A percentile compares a stretch with the other conserved stretches of the same genome.
These are phyloP conservation scores for Geum urbanum DNA, from an alignment of 306 rosid species.

Conservation along the genomic window DNA sequence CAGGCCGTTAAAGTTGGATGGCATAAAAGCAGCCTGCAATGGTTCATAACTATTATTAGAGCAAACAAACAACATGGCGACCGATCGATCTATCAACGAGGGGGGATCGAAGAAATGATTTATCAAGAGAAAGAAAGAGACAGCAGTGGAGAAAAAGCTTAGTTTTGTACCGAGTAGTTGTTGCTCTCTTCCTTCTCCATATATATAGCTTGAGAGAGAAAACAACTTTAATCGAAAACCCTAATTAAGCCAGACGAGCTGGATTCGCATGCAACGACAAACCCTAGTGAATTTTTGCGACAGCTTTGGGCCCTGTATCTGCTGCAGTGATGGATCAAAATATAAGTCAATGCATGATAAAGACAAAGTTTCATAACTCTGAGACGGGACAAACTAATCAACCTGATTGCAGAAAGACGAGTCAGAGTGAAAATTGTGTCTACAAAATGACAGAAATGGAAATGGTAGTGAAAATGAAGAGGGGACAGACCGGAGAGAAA, in stretches of 20 bases:
- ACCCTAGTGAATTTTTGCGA: constrained; percentile 27
- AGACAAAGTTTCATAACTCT: neutral
- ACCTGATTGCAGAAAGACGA: neutral
- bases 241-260: constrained; percentile 14
- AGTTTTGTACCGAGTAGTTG: constrained; percentile 56
- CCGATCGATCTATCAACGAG: neutral
- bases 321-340: constrained; percentile 4
- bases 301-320: constrained; percentile 38
- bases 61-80: constrained; percentile 38
- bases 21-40: constrained; percentile 52
- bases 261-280: constrained; percentile 28
- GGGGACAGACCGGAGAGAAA: neutral
- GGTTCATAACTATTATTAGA: constrained; percentile 29
- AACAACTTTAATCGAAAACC: constrained; percentile 37
- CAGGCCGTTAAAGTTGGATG: constrained; percentile 41
- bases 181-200: constrained; percentile 68
- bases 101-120: constrained; percentile 23
- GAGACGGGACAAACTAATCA: neutral
- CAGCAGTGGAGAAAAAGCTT: constrained; percentile 2
- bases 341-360: neutral
- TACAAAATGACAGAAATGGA: neutral
- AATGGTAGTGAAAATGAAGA: neutral
- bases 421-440: neutral
- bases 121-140: constrained; percentile 21
- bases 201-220: constrained; percentile 15